phyloP scores from a whole-genome alignment of 225 moss, liverwort and hornwort species.

The Takakia lepidozioides region DNA sequence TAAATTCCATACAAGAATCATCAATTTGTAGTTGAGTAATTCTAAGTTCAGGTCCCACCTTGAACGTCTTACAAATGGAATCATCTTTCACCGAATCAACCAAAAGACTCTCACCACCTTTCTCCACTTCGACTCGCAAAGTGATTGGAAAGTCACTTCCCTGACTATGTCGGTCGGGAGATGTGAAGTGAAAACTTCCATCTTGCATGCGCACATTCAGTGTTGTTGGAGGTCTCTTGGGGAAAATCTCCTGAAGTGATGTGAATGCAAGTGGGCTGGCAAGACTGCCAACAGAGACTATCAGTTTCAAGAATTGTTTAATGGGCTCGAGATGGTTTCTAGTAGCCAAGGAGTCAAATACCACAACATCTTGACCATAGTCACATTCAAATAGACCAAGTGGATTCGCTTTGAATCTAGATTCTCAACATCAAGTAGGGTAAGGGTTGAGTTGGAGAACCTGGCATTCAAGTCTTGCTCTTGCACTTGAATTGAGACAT shows the following conservation, averaged over 20 bases:
- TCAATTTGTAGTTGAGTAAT: slow-evolving; percentile 33
- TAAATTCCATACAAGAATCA: slow-evolving; percentile 34
- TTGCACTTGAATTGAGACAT: slow-evolving; percentile 31
- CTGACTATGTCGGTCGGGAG: slow-evolving; percentile 14
- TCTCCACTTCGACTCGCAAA: slow-evolving; percentile 26
- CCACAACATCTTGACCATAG: too few relatives aligned
- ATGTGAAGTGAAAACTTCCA: slow-evolving; percentile 32
- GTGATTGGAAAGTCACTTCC: slow-evolving; percentile 30
- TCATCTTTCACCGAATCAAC: slow-evolving; percentile 21
- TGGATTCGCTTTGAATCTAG: not conserved
- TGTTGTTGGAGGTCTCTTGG: slow-evolving; percentile 17
- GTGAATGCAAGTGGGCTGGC: slow-evolving; percentile 27
- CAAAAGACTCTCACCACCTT: slow-evolving; percentile 34
- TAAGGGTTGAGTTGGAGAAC: slow-evolving; percentile 3
- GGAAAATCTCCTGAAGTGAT: slow-evolving; percentile 30
- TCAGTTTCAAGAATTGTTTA: too few relatives aligned
- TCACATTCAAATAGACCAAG: not conserved
- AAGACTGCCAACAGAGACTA: slow-evolving; percentile 8
- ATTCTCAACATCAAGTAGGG: not conserved
- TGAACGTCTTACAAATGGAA: slow-evolving; percentile 13
- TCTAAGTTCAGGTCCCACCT: slow-evolving; percentile 37
- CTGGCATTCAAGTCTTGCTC: slow-evolving; percentile 48
- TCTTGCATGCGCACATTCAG: slow-evolving; percentile 32
- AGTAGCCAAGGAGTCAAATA: too few relatives aligned
- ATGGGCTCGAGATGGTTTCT: too few relatives aligned